A percentile compares a stretch with the other conserved stretches of the same genome.
phyloP scores from a whole-genome alignment of 2,329 filamentous ascomycete genomes.

The Stachybotrys chlorohalonatus region DNA sequence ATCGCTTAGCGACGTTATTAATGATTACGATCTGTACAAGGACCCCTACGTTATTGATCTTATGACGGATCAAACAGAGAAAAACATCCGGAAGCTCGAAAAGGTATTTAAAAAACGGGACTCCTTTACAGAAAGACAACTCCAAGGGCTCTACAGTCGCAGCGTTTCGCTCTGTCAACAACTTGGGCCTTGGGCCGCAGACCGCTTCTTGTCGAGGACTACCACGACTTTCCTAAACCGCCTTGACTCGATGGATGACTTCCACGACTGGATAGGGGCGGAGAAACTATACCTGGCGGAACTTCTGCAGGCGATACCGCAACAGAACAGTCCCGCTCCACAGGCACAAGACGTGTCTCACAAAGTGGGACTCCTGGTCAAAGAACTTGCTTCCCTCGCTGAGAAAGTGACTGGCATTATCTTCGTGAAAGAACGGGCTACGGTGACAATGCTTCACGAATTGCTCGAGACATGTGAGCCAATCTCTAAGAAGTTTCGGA shows the following conservation, averaged over 20 bases:
- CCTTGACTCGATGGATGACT: conserved; percentile 8
- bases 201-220: conserved; percentile 51
- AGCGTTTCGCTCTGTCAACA: conserved; percentile 41
- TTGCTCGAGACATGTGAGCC: conserved; percentile 45
- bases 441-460: conserved; percentile 49
- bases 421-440: conserved; percentile 56
- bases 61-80: conserved; percentile 27
- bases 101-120: conserved; percentile 31
- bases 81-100: conserved; percentile 26
- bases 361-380: conserved; percentile 49
- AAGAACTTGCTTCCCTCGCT: conserved; percentile 34
- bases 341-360: conserved; percentile 32
- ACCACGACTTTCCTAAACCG: conserved; percentile 24
- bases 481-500: conserved; percentile 33
- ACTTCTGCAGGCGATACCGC: conserved; percentile 28
- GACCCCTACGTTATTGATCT: conserved; percentile 53
- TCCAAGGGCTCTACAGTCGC: conserved; percentile 44
- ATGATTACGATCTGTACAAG: conserved; percentile 41
- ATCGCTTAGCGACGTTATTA: conserved; percentile 31
- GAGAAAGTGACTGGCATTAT: conserved; percentile 48
- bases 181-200: conserved; percentile 60
- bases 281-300: conserved; percentile 48
- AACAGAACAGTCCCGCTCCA: background rate
- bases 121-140: conserved; percentile 44
- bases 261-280: conserved; percentile 33